Evolutionary conservation across 371 early-diverging fungal genomes (phyloP), one percentile per base, ranked within the genome.

Genomic region (Mucor velutinosus): DNA sequence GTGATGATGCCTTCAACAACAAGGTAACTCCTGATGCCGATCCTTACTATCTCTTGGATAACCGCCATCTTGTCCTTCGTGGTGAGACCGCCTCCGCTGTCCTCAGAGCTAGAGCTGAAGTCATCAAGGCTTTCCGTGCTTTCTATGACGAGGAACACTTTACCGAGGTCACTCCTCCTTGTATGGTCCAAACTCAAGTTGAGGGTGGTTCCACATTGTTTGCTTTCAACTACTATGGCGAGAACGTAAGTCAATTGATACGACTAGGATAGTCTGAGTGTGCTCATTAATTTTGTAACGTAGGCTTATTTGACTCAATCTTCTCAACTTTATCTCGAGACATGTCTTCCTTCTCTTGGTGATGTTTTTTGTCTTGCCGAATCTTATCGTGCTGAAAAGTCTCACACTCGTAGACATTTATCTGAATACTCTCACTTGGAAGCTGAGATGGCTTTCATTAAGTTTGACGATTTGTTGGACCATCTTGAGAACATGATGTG

Each of bases 141-240:
- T 95, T 94, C 86, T 99, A 97, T 79, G 92, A 95, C 47, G 70
- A 80, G 56, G 86, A 87, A 39, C 89, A 90, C 11, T 94, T 95
- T 76, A 87, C 86, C 62, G 99, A 99, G 84, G 94, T 99, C 33
- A 99, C 96, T 10, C 99, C 99, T 29, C 99, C 99, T 23, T 93
- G 96, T 74, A 94, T 99, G 93, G 99, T 99, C n/a, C 99, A 99
- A 85, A 99, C 99, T 56, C 99, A 99, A 81, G 99, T 99, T 25
- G 99, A 99, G 86, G 99, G 99, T 71, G 99, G 99, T 12, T 88
- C 93, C 49, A 99, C 99, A 4, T 87, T 99, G 60, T 99, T 99
- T 73, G 86, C 85, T 61, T 92, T 99, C 82, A 87, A 99, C 80
- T 99, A 99, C 86, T 99, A 99, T 77, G 99, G 97, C 35, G 95